These are phyloP conservation scores for Collybiopsis confluens DNA, from an alignment of 768 basidiomycete genomes.

Conservation along the genomic window DNA sequence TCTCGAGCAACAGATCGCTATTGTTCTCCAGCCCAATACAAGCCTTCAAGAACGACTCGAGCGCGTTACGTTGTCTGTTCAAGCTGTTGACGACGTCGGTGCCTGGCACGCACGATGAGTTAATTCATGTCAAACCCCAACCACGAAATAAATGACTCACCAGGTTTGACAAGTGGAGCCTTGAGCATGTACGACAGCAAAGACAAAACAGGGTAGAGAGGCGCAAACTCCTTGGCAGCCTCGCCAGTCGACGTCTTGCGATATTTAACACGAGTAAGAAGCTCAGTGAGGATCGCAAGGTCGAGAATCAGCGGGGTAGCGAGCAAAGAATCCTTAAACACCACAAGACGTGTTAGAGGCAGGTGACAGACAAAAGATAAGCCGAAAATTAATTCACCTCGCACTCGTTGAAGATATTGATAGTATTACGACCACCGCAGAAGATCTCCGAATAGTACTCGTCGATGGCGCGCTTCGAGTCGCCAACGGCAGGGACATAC, in stretches of 20 bases:
- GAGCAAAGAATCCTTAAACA: constrained; percentile 78
- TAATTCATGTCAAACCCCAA: background rate
- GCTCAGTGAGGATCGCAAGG: constrained; percentile 87
- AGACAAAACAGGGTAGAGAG: constrained; percentile 88
- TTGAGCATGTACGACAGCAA: constrained; percentile 97
- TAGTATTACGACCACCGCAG: constrained; percentile 90
- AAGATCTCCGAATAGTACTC: constrained; percentile 99
- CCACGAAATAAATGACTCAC: constrained; percentile 25
- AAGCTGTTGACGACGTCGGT: constrained; percentile 94
- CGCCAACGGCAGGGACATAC: constrained; percentile 94
- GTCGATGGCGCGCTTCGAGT: constrained; percentile 98
- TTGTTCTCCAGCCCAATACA: constrained; percentile 84
- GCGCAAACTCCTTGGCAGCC: constrained; percentile 61
- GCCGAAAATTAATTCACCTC: constrained; percentile 47
- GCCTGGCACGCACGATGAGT: constrained; percentile 30
- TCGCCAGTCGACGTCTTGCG: constrained; percentile 42
- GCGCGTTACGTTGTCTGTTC: constrained; percentile 90
- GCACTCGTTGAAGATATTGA: constrained; percentile 98
- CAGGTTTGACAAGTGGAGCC: constrained; percentile 94
- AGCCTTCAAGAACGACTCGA: constrained; percentile 92
- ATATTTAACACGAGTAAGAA: constrained; percentile 91
- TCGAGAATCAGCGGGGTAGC: constrained; percentile 96
- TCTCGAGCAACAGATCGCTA: constrained; percentile 82
- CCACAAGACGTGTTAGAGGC: constrained; percentile 10
- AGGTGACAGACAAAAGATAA: too few relatives aligned